Evolutionary conservation across 2,329 filamentous ascomycete species (phyloP).

Genomic region (Teratosphaeria destructans): DNA sequence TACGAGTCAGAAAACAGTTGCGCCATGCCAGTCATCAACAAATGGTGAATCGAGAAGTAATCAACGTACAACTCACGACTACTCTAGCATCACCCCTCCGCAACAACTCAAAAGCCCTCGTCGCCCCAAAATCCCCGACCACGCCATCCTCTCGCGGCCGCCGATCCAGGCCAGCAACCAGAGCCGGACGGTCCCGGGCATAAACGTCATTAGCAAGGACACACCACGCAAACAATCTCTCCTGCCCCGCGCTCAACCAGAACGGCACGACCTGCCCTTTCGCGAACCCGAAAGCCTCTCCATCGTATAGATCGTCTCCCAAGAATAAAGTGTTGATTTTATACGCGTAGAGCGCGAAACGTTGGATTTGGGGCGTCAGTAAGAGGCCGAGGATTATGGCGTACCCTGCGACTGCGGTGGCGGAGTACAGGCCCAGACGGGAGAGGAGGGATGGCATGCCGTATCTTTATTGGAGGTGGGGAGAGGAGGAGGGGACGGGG

Average conservation of each 20-base stretch:
- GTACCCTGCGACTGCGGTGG: constrained; percentile 17
- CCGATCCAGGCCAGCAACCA: constrained; percentile 35
- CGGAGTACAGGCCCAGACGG: constrained; percentile 7
- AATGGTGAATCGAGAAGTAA: neutral
- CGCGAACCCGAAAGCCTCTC: constrained; percentile 77
- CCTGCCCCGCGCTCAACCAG: constrained; percentile 63
- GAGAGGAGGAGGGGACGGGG: neutral
- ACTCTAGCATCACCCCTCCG: constrained; percentile 41
- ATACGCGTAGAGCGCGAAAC: constrained; percentile 73
- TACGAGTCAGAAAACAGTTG: neutral
- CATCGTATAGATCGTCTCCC: constrained; percentile 64
- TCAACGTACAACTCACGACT: constrained; percentile 42
- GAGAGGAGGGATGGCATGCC: constrained; percentile 1
- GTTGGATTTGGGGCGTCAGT: constrained; percentile 60
- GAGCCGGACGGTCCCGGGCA: constrained; percentile 50
- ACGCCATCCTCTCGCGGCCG: constrained; percentile 40
- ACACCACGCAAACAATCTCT: constrained; percentile 82
- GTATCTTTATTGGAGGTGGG: neutral
- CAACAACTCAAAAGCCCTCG: constrained; percentile 41
- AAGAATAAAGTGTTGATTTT: constrained; percentile 61
- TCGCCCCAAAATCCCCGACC: constrained; percentile 36
- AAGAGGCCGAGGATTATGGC: constrained; percentile 18
- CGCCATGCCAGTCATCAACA: neutral
- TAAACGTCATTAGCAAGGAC: constrained; percentile 72
- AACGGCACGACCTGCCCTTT: constrained; percentile 86